phyloP scores from a whole-genome alignment of 164 flowering plant genomes.

The Sedum album region DNA sequence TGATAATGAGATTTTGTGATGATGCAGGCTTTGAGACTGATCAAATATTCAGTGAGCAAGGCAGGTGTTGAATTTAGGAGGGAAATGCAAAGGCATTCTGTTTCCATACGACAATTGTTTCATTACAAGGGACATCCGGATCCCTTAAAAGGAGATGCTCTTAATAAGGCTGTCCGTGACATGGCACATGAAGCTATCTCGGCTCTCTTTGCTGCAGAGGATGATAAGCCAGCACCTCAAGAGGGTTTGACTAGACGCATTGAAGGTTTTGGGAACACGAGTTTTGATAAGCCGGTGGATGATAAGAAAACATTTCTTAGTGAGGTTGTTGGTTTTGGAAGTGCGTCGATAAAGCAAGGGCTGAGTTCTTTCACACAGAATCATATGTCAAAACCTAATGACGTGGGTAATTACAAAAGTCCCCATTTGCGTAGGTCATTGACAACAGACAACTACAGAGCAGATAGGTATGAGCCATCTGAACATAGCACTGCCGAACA shows the following conservation, averaged over 20 bases:
- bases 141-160: slow-evolving; percentile 91
- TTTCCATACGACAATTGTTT: slow-evolving; percentile 63
- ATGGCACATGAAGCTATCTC: slow-evolving; percentile 81
- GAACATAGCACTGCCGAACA: slow-evolving; percentile 30
- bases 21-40: slow-evolving; percentile 75
- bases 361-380: slow-evolving; percentile 55
- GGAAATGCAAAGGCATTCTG: slow-evolving; percentile 93
- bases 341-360: slow-evolving; percentile 85
- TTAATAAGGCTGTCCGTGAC: slow-evolving; percentile 86
- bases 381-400: slow-evolving; percentile 51
- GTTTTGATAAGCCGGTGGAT: slow-evolving; percentile 58
- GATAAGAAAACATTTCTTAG: slow-evolving; percentile 86
- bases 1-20: slow-evolving; percentile 6
- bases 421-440: slow-evolving; percentile 70
- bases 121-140: slow-evolving; percentile 87
- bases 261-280: slow-evolving; percentile 90
- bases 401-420: slow-evolving; percentile 68
- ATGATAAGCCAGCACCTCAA: slow-evolving; percentile 45
- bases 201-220: slow-evolving; percentile 72
- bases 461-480: slow-evolving; percentile 50
- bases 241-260: slow-evolving; percentile 62
- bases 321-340: slow-evolving; percentile 91
- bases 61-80: slow-evolving; percentile 92
- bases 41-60: slow-evolving; percentile 85
- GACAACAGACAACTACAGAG: slow-evolving; percentile 48